Conservation (phyloP, 1,139 yeast species). For the Yamadazyma buinensis region DNA sequence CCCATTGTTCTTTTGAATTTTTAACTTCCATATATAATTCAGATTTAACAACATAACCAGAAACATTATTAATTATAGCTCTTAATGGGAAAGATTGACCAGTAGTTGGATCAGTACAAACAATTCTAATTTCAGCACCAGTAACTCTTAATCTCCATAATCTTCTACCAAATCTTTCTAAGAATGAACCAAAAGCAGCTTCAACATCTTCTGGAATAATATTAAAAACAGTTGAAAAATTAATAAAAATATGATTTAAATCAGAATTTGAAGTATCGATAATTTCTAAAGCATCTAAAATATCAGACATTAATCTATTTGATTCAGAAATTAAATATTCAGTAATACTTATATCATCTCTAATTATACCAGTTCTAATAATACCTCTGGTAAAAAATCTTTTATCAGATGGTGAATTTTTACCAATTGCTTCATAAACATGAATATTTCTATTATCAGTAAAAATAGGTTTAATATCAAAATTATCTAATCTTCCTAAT, state of each 20-base stretch:
- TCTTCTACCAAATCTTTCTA: constrained; percentile 96
- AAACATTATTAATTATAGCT: constrained; percentile 92
- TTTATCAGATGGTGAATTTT: constrained; percentile 89
- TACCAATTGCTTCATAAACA: constrained; percentile 94
- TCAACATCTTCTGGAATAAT: constrained; percentile 94
- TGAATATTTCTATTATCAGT: constrained; percentile 97
- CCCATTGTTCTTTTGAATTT: constrained; percentile 92
- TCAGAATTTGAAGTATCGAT: constrained; percentile 94
- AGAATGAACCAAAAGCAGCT: constrained; percentile 95
- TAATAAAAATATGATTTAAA: constrained; percentile 92
- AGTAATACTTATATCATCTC: constrained; percentile 88
- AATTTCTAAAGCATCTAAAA: constrained; percentile 89
- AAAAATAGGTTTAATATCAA: constrained; percentile 90
- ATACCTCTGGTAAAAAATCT: constrained; percentile 96
- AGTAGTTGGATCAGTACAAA: constrained; percentile 83
- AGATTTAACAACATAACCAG: constrained; percentile 95
- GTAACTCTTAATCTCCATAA: constrained; percentile 95
- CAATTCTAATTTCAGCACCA: constrained; percentile 95
- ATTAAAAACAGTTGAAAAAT: constrained; percentile 92
- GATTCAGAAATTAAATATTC: constrained; percentile 96
- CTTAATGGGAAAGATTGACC: constrained; percentile 93
- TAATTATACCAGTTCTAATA: constrained; percentile 90
- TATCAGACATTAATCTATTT: constrained; percentile 91
- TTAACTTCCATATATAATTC: constrained; percentile 93
- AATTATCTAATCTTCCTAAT: constrained; percentile 89